Base-by-base conservation (phyloP, 257 asterid genomes). In the Rhazya stricta region DNA sequence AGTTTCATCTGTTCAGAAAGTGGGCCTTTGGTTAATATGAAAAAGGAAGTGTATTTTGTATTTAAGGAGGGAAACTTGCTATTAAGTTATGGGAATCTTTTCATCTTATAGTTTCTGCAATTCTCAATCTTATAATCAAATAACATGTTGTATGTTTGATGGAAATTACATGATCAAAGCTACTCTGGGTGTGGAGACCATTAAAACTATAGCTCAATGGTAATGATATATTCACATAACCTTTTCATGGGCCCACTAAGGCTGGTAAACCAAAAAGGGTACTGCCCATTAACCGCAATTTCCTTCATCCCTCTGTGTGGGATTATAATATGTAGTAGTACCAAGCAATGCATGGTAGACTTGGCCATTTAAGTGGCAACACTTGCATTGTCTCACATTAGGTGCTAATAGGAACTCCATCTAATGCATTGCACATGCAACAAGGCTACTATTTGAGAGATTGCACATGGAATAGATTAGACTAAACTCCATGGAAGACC, bases 1-100 rank as follows among this genome's bases (percentile, higher is more conserved):
- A 72, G 82, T 77, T 70, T 80, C 91, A 83, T 80, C 89, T 88
- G 92, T 81, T 80, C 70, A 57, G 81, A 83, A 88, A 89, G 80
- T 87, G 85, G 94, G 90, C 83, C 74, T 77, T 76, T 80, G 82
- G 82, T 69, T 77, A 79, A 80, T 77, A 53, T 75, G 80, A 72
- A 70, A 78, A 58, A 29, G 74, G n/a, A 79, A 36, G 82, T 77
- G 82, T 45, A 69, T 30, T 69, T 81, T 74, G 74, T 32, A 72
- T 81, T 71, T 75, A 74, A 83, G 81, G 83, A 75, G 83, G 76
- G 77, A 75, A 73, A 81, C 54, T 62, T 72, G 69, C 36, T 63
- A 19, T 21, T n/a, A 25, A 32, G 57, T 34, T 36, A n/a, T 30
- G 73, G 75, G 66, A 69, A 37, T 74, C 42, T 69, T 12, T 39